Evolutionary conservation across 2,329 filamentous ascomycete genomes (phyloP).

Genomic region (Meredithiella fracta): DNA sequence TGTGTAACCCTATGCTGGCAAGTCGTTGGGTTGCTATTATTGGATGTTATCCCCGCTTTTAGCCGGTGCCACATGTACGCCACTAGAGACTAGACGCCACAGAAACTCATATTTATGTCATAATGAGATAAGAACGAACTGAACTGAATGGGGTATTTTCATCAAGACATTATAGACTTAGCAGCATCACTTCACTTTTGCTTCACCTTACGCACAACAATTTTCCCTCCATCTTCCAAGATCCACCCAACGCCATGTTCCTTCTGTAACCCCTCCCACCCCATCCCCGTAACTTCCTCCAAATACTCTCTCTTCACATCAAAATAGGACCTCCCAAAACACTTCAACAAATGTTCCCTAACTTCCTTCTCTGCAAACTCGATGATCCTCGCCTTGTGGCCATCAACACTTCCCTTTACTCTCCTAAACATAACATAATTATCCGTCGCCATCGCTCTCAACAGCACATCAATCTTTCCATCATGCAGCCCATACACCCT

Average conservation of each 20-base stretch:
- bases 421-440: constrained; percentile 70
- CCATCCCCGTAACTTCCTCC: constrained; percentile 48
- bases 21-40: not conserved
- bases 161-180: not conserved
- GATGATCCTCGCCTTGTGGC: constrained; percentile 63
- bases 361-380: constrained; percentile 65
- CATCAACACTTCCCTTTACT: constrained; percentile 56
- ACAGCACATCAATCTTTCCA: constrained; percentile 48
- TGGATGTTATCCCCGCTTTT: not conserved
- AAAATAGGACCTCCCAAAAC: constrained; percentile 69
- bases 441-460: constrained; percentile 58
- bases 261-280: constrained; percentile 55
- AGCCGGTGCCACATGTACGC: not conserved
- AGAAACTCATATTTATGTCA: not conserved
- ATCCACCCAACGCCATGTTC: constrained; percentile 74
- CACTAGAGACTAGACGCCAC: not conserved
- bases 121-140: too few relatives aligned
- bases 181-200: constrained; percentile 17
- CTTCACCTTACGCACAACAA: constrained; percentile 54
- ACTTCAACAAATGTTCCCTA: constrained; percentile 64
- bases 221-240: constrained; percentile 44
- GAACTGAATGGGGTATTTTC: too few relatives aligned
- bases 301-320: constrained; percentile 51
- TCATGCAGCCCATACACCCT: constrained; percentile 46
- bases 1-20: constrained; percentile 4